Base-by-base conservation (phyloP, 140 eudicot species). In the Oenanthe javanica region DNA sequence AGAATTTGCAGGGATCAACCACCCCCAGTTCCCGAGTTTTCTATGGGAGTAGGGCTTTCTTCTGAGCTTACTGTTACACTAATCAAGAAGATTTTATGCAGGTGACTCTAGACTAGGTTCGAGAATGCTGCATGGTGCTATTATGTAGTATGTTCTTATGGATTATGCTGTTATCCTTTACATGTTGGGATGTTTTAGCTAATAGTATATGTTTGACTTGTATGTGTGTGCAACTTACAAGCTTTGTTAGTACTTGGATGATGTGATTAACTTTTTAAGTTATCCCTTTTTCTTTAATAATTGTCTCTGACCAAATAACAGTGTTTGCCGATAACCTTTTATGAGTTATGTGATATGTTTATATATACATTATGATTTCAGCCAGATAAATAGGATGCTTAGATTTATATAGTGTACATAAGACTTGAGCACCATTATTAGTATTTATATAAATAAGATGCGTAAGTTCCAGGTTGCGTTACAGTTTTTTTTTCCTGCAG, bases 11-110 rank as follows among this genome's bases (percentile, higher is more conserved):
- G 47, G 85, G 96, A 45, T 82, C 97, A 38, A 88, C 93, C 75
- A 91, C 84, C 67, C 61, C 90, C 13, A 93, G 98, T 19, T 89
- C 97, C 13, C 97, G 99, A 19, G 99, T 95, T 77, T 92, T 92
- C 79, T 95, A 95, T 59, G 99, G 99, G 73, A 95, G 99, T 77
- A 86, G 99, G 70, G 99, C 99, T 42, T 95, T 95, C 97, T 95
- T 95, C 85, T 95, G 88, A 92, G 63, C 78, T 51, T 81, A 61
- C 64, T 73, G 74, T 57, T 66, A 45, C 27, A 27, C 52, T 77
- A 75, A 80, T 50, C 40, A 52, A 51, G 76, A 48, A 18, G 64
- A 59, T 9, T 0, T 23, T 45, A 72, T 85, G 54, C 77, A 74
- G 80, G 81, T 83, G 86, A 87, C 83, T 54, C 54, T 59, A 84